These are phyloP conservation scores for Pterula multifida DNA, from an alignment of 1,284 basidiomycete genomes.

Conservation along the genomic window DNA sequence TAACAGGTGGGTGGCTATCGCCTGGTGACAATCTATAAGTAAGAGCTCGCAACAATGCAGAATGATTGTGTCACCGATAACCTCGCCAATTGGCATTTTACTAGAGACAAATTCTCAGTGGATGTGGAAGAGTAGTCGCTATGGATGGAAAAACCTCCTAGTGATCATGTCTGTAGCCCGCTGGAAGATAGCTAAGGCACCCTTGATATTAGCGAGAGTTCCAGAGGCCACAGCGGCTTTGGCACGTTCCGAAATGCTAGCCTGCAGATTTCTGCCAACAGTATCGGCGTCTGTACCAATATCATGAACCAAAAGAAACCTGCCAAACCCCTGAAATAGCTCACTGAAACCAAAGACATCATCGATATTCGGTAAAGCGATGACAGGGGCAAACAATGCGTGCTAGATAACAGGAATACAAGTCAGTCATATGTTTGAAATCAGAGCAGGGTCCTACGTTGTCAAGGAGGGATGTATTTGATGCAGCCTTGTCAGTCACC, in stretches of 20 bases:
- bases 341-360: slow-evolving; percentile 12
- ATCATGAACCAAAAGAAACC: too few relatives aligned
- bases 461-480: slow-evolving; percentile 1
- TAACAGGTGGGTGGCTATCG: slow-evolving; percentile 12
- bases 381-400: slow-evolving; percentile 15
- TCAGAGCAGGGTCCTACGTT: background rate
- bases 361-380: slow-evolving; percentile 16
- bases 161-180: slow-evolving; percentile 5
- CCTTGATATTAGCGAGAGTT: slow-evolving; percentile 4
- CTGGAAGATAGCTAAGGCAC: background rate
- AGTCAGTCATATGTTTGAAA: background rate
- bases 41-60: background rate
- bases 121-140: slow-evolving; percentile 5
- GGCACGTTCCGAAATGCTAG: background rate
- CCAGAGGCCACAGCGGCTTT: slow-evolving; percentile 1
- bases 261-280: background rate
- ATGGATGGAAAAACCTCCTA: slow-evolving; percentile 3
- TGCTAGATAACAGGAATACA: slow-evolving; percentile 11
- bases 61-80: slow-evolving; percentile 7
- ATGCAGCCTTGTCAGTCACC: slow-evolving; percentile 6
- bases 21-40: background rate
- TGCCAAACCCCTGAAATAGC: too few relatives aligned
- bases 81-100: slow-evolving; percentile 9
- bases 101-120: background rate
- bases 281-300: background rate